Percentiles rank a stretch among this genome's conserved stretches.
phyloP scores from a whole-genome alignment of 345 rosid genomes.

The Ceriops decandra region DNA sequence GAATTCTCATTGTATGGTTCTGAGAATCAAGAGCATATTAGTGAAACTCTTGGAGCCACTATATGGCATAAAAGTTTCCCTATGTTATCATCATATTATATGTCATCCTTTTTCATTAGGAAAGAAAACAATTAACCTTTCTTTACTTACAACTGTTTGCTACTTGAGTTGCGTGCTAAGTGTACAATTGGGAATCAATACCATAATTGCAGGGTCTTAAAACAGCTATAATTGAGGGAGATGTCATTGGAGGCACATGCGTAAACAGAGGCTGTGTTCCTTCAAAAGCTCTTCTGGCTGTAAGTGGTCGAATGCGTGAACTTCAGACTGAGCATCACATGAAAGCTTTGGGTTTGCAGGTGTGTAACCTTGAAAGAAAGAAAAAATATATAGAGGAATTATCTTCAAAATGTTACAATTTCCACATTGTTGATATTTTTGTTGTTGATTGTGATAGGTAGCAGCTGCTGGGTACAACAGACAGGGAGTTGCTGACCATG shows the following conservation, averaged over 20 bases:
- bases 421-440: neutral
- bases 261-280: constrained; percentile 99
- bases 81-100: neutral
- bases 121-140: neutral
- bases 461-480: constrained; percentile 91
- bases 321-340: constrained; percentile 91
- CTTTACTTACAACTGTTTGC: neutral
- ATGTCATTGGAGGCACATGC: constrained; percentile 97
- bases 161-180: neutral
- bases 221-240: constrained; percentile 95
- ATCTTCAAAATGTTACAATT: neutral
- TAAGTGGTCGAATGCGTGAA: constrained; percentile 94
- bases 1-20: too few relatives aligned
- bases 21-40: too few relatives aligned
- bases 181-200: neutral
- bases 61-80: too few relatives aligned
- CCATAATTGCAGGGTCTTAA: constrained; percentile 60
- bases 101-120: neutral
- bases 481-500: constrained; percentile 96
- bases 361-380: too few relatives aligned
- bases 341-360: constrained; percentile 97
- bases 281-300: constrained; percentile 96
- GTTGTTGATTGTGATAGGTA: constrained; percentile 45
- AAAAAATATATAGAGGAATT: neutral
- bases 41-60: too few relatives aligned